Evolutionary conservation across 108 stramenopile genomes (phyloP).

Genomic region (Skeletonema costatum): DNA sequence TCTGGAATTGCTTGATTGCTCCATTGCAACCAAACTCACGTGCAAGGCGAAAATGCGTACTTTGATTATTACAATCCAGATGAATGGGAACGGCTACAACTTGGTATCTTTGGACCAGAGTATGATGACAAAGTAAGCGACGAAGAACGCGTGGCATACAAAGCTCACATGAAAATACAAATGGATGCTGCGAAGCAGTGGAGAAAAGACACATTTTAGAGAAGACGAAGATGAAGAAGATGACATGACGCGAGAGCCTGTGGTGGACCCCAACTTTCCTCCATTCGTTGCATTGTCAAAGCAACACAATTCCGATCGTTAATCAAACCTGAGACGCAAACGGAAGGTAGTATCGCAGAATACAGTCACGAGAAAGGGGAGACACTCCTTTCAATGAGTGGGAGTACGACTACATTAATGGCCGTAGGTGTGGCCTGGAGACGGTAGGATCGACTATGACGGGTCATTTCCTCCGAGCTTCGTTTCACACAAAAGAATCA

Average conservation of each 20-base stretch:
- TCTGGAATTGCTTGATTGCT: constrained; percentile 42
- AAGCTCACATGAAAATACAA: constrained; percentile 53
- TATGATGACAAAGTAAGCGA: constrained; percentile 35
- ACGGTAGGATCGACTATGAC: constrained; percentile 61
- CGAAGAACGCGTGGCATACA: constrained; percentile 35
- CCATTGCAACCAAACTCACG: constrained; percentile 19
- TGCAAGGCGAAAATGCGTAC: constrained; percentile 33
- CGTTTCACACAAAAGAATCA: constrained; percentile 35
- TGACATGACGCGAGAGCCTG: neutral
- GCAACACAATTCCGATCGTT: constrained; percentile 50
- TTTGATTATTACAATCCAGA: constrained; percentile 57
- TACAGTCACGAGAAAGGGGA: constrained; percentile 5
- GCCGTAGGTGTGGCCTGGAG: constrained; percentile 49
- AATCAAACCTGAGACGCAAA: constrained; percentile 55
- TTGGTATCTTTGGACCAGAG: constrained; percentile 57
- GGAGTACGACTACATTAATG: constrained; percentile 57
- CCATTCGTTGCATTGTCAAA: constrained; percentile 49
- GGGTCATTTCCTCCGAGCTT: constrained; percentile 52
- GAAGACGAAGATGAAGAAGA: constrained; percentile 16
- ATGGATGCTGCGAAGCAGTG: constrained; percentile 48
- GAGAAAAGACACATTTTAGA: constrained; percentile 37
- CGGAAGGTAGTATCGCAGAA: constrained; percentile 9
- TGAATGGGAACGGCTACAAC: constrained; percentile 50
- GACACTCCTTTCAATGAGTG: constrained; percentile 24
- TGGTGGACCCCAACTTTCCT: constrained; percentile 20